A percentile compares a stretch with the other conserved stretches of the same genome.
Evolutionary conservation across 352 stramenopile genomes (phyloP).

Genomic region (Pythium phragmiticola): DNA sequence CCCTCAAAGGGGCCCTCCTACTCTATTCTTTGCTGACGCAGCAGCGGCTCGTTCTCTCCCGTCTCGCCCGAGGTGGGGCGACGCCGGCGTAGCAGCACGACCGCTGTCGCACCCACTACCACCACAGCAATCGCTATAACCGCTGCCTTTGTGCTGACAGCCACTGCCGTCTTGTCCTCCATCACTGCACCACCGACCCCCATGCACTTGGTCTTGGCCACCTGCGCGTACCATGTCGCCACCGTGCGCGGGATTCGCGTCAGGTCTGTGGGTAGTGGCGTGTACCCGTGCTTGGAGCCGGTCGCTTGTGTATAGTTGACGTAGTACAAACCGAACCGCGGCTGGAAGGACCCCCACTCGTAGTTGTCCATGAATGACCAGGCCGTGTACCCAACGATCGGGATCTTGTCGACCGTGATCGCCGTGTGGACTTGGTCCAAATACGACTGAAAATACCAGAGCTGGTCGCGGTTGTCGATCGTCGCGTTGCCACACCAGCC

Average conservation of each 20-base stretch:
- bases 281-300: slow-evolving; percentile 35
- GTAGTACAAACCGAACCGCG: slow-evolving; percentile 65
- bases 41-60: not conserved
- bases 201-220: slow-evolving; percentile 62
- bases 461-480: slow-evolving; percentile 56
- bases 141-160: not conserved
- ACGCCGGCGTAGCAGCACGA: not conserved
- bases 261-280: slow-evolving; percentile 29
- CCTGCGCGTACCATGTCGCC: slow-evolving; percentile 54
- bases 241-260: slow-evolving; percentile 41
- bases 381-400: slow-evolving; percentile 89
- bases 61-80: not conserved
- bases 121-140: not conserved
- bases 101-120: not conserved
- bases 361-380: slow-evolving; percentile 95
- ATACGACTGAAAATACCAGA: slow-evolving; percentile 65
- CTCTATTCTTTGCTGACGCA: not conserved
- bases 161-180: not conserved
- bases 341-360: slow-evolving; percentile 86
- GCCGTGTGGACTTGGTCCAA: slow-evolving; percentile 60
- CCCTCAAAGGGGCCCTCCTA: no score
- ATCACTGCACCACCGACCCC: slow-evolving; percentile 16
- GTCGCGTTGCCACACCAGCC: slow-evolving; percentile 59
- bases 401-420: slow-evolving; percentile 55
- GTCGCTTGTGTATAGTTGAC: slow-evolving; percentile 48